Evolutionary conservation across 2,329 filamentous ascomycete genomes (phyloP), one percentile per base, ranked within the genome.

Genomic region (Penicillium griseofulvum): DNA sequence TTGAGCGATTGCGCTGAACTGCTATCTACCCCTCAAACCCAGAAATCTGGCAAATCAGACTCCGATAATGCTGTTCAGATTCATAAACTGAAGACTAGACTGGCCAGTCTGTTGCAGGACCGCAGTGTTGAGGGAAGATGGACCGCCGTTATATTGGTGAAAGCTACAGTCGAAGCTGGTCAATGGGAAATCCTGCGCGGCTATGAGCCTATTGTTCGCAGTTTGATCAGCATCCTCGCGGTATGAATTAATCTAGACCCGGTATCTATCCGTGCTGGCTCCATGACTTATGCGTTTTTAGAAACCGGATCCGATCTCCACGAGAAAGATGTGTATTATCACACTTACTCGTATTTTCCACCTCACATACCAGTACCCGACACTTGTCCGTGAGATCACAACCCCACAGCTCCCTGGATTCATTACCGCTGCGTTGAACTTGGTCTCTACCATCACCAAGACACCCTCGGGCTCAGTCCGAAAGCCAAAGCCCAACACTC

Each of bases 351-450:
- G 89, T 67, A 91, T 97, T 63, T 97, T 94, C 75, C 82, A 86
- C 63, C 82, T 94, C 34, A 88, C 92, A 38, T 89, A 91, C 68
- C 85, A 87, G 36, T 91, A 91, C 68, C 90, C 88, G 56, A 94
- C 90, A 9, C 79, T 97, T 50, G 81, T 93, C 42, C 83, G 93
- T 64, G 92, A 97, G 70, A 90, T 97, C 57, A 92, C 89, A 1
- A 96, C 91, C 0, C 91, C 91, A 3, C 89, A 85, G 3, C 77
- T 97, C 19, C 85, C 90, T 1, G 77, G 82, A 1, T 96, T 93
- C 66, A 81, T 92, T 43, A 86, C 84, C 0, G 81, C 87, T 3
- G 91, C 88, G 64, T 73, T 96, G 42, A 85, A 87, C 65, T 79
- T 93, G 42, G 75, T 81, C 53, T 74, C 70, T 17, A 83, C 68